phyloP scores from a whole-genome alignment of 257 asterid genomes.

The Solanum dulcamara region DNA sequence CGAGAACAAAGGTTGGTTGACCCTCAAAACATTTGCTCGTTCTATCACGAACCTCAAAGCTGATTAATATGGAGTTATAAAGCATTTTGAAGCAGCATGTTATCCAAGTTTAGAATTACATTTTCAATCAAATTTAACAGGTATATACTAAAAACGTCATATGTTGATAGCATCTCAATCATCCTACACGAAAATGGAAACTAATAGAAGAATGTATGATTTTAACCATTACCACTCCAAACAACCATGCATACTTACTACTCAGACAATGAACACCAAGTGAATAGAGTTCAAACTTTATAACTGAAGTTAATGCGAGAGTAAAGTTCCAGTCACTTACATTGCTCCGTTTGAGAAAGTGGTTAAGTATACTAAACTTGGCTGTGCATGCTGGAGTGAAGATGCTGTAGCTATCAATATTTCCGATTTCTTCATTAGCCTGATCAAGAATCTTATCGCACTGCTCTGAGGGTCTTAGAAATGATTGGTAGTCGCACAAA shows the following conservation, averaged over 20 bases:
- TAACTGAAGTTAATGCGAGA: neutral
- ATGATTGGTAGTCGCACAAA: conserved; percentile 47
- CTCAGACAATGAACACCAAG: neutral
- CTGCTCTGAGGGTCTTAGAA: conserved; percentile 27
- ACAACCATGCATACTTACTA: neutral
- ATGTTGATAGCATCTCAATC: neutral
- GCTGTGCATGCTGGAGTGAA: conserved; percentile 82
- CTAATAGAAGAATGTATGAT: neutral
- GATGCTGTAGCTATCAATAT: conserved; percentile 80
- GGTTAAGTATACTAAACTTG: conserved; percentile 32
- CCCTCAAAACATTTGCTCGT: too few relatives aligned
- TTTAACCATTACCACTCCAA: neutral
- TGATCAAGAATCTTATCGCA: conserved; percentile 42
- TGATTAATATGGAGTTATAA: too few relatives aligned
- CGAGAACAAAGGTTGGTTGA: too few relatives aligned
- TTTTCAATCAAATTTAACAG: neutral
- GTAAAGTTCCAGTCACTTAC: conserved; percentile 26
- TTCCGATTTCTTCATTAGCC: conserved; percentile 68
- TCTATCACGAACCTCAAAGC: neutral
- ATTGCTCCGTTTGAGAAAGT: conserved; percentile 26
- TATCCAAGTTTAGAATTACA: neutral
- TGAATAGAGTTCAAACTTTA: neutral
- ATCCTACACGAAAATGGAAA: neutral
- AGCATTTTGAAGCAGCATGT: neutral
- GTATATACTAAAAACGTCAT: neutral